Evolutionary conservation across 225 moss, liverwort and hornwort genomes (phyloP), one percentile per base, ranked within the genome.

Genomic region (Asterella californica): DNA sequence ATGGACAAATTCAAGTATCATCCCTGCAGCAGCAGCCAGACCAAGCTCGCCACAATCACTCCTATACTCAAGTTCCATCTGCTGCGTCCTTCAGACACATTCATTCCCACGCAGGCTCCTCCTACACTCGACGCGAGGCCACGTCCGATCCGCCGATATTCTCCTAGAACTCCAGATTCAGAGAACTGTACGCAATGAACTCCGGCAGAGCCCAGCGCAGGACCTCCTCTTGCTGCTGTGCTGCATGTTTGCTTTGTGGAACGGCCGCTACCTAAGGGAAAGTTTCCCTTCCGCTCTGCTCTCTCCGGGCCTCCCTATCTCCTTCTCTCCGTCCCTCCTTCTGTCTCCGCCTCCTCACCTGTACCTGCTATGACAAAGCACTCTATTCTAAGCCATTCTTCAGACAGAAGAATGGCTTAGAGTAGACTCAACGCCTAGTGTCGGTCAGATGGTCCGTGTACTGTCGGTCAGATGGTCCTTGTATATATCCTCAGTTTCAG

Each of bases 211-310:
- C 15, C 24, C 37, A 37, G n/a, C 70, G 25, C 68, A 38, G 29
- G 19, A 29, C 37, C 25, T 12, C 73, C 29, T 30, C 24, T 22
- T 72, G 10, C 29, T 73, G 47, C 73, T 48, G n/a, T 42, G 29
- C 29, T 27, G 29, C 49, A 29, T 50, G 52, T 53, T 74, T 18
- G 29, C 30, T 53, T 52, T 52, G 52, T 52, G 14, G 32, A 74
- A 74, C 74, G 53, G 72, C 53, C 74, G 53, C 74, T 18, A 33
- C 32, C 33, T 15, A 49, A 74, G 49, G 50, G 32, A 73, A 73
- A 73, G 64, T n/a, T 3, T 64, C 64, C 29, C 15, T 72, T 29
- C 15, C 27, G n/a, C 27, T 25, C 29, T 32, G 25, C 50, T 25
- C n/a, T 63, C n/a, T 29, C 10, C 61, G 0, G 5, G n/a, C n/a